Conservation (phyloP, 2,329 filamentous ascomycete genomes). For the Rhynchosporium agropyri region DNA sequence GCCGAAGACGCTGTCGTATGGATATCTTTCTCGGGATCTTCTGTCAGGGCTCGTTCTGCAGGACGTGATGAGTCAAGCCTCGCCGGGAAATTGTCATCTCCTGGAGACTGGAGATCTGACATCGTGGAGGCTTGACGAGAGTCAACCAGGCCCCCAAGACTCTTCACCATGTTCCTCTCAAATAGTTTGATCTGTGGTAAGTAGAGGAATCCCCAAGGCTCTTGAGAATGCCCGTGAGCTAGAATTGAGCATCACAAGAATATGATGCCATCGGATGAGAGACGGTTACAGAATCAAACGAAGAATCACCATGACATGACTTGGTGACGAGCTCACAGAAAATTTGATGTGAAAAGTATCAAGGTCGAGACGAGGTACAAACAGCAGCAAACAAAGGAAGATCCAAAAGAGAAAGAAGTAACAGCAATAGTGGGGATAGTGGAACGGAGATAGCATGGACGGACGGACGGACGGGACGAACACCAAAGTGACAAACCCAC, state of each 20-base stretch:
- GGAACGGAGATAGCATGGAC: not conserved
- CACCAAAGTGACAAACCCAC: conserved; percentile 20
- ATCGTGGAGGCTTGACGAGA: conserved; percentile 22
- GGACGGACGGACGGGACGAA: not conserved
- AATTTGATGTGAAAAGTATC: not conserved
- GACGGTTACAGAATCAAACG: not conserved
- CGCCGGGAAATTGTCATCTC: conserved; percentile 29
- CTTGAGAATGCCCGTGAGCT: conserved; percentile 8
- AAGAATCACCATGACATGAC: not conserved
- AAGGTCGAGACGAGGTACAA: not conserved
- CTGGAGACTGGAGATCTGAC: conserved; percentile 24
- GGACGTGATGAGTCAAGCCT: conserved; percentile 11
- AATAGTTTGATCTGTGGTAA: not conserved
- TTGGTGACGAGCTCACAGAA: not conserved
- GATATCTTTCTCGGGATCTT: conserved; percentile 31
- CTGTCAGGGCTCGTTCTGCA: not conserved
- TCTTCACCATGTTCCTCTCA: not conserved
- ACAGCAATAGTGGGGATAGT: conserved; percentile 16
- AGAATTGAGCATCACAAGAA: conserved; percentile 2
- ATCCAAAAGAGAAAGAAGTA: conserved; percentile 1
- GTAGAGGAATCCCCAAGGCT: conserved; percentile 14
- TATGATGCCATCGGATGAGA: conserved; percentile 4
- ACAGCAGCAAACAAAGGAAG: conserved; percentile 1
- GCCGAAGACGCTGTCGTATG: conserved; percentile 23
- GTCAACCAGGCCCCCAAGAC: not conserved